A percentile compares a stretch with the other conserved stretches of the same genome.
phyloP scores from a whole-genome alignment of 2,329 filamentous ascomycete genomes.

The Botryosphaeria dothidea region DNA sequence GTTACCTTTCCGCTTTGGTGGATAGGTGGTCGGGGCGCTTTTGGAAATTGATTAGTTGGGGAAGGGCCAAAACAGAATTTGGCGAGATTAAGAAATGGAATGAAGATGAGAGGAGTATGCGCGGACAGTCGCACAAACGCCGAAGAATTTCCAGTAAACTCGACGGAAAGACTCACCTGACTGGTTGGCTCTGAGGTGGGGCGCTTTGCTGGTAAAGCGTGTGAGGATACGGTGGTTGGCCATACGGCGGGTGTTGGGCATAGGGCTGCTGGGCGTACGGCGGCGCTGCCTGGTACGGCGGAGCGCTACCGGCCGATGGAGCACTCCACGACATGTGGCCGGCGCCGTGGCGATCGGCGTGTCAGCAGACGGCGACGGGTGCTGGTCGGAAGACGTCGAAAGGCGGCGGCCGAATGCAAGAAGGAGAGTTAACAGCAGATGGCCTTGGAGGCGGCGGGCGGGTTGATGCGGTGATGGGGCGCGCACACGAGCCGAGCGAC shows the following conservation, averaged over 20 bases:
- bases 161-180: slow-evolving; percentile 32
- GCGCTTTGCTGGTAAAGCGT: slow-evolving; percentile 28
- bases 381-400: background rate
- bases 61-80: background rate
- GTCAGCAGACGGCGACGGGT: background rate
- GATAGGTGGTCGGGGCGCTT: slow-evolving; percentile 27
- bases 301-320: slow-evolving; percentile 31
- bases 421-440: background rate
- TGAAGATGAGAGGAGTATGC: background rate
- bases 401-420: background rate
- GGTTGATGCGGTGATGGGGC: background rate
- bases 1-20: slow-evolving; percentile 48
- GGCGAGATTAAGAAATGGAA: background rate
- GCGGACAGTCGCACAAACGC: slow-evolving; percentile 1
- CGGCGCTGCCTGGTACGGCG: slow-evolving; percentile 34
- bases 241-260: slow-evolving; percentile 10
- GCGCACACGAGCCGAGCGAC: slow-evolving; percentile 10
- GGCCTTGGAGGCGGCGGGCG: background rate
- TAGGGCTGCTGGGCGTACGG: slow-evolving; percentile 29
- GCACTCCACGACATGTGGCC: slow-evolving; percentile 38
- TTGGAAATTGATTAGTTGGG: slow-evolving; percentile 11
- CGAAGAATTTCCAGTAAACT: slow-evolving; percentile 5
- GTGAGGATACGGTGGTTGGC: slow-evolving; percentile 29
- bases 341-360: background rate
- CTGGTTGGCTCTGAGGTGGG: slow-evolving; percentile 28